Percentiles rank a stretch among this genome's conserved stretches.
Conservation (phyloP, 1,284 basidiomycete genomes). For the Abortiporus biennis region DNA sequence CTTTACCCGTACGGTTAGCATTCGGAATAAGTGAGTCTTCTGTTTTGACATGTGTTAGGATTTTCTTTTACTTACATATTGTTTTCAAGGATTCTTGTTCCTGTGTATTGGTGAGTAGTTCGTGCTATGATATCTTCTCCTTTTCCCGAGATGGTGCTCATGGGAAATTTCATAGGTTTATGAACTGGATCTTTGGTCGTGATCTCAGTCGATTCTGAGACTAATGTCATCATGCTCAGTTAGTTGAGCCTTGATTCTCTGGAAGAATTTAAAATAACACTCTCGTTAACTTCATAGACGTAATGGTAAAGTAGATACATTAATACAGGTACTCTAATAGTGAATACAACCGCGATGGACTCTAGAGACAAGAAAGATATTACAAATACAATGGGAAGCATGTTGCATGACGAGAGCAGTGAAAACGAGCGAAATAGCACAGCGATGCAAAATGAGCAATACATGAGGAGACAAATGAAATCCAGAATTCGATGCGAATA, state of each 20-base stretch:
- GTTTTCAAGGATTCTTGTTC: slow-evolving; percentile 60
- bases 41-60: slow-evolving; percentile 1
- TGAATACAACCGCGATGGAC: not conserved
- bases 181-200: slow-evolving; percentile 75
- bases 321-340: not conserved
- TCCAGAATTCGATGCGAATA: no score
- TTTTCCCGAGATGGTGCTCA: slow-evolving; percentile 2
- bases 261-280: no score
- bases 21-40: slow-evolving; percentile 54
- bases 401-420: no score
- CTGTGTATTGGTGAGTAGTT: slow-evolving; percentile 66
- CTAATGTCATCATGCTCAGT: not conserved
- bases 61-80: slow-evolving; percentile 1
- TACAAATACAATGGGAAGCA: no score
- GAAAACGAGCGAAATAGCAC: no score
- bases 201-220: slow-evolving; percentile 70
- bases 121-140: not conserved
- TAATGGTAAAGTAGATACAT: not conserved
- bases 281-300: no score
- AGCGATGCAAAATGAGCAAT: no score
- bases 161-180: slow-evolving; percentile 33
- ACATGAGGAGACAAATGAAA: no score
- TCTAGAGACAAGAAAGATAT: not conserved
- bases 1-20: slow-evolving; percentile 72
- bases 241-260: not conserved